Evolutionary conservation across 1,284 basidiomycete species (phyloP).

Genomic region (Rhodotorula sp.): DNA sequence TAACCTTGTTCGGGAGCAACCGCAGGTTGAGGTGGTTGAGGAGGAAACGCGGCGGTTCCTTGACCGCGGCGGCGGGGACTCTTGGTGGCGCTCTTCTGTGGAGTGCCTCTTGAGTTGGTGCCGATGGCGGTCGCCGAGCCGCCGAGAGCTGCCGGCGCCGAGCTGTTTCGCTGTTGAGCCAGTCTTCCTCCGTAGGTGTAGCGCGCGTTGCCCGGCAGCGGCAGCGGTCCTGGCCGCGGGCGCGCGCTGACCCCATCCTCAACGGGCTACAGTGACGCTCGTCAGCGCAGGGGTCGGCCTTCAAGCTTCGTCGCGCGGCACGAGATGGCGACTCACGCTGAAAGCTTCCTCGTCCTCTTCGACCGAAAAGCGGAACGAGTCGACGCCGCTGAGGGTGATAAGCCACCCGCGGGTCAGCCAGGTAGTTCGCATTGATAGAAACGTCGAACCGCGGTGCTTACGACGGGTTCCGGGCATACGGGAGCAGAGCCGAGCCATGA

Average conservation of each 20-base stretch:
- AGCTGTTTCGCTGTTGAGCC: background rate
- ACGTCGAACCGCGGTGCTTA: background rate
- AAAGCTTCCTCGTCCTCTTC: background rate
- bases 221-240: background rate
- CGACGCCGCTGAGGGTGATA: background rate
- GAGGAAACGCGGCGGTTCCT: background rate
- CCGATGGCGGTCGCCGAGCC: background rate
- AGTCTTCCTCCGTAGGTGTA: background rate
- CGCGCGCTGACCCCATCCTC: background rate
- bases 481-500: background rate
- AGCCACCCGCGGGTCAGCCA: background rate
- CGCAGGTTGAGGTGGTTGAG: too few species aligned
- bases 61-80: background rate
- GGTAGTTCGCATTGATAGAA: accelerated
- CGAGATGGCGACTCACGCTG: background rate
- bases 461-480: background rate
- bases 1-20: too few species aligned
- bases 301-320: too few species aligned
- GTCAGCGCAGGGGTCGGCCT: background rate
- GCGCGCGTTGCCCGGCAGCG: background rate
- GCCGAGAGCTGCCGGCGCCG: background rate
- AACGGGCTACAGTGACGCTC: background rate
- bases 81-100: background rate
- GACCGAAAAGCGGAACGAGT: background rate
- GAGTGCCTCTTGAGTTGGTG: background rate